Conservation (phyloP, 2,329 filamentous ascomycete species). For the Allantophomopsis lycopodina region DNA sequence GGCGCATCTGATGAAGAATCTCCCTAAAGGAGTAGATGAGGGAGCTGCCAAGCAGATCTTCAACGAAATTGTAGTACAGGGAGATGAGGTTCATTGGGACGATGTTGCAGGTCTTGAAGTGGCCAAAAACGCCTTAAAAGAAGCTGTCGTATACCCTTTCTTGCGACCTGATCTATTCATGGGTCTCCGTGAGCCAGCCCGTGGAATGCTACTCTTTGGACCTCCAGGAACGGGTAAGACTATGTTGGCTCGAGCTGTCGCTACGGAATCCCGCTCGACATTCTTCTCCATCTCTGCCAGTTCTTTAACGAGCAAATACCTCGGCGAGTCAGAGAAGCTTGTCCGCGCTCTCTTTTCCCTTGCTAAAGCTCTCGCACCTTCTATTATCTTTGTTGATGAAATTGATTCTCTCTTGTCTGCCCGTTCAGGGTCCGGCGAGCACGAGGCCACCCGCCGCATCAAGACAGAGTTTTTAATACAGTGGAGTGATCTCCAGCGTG, state of each 20-base stretch:
- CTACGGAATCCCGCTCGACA: conserved; percentile 85
- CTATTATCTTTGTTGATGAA: conserved; percentile 97
- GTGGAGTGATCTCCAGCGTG: conserved; percentile 88
- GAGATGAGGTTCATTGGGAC: conserved; percentile 88
- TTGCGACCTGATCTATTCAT: conserved; percentile 90
- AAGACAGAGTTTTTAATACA: conserved; percentile 98
- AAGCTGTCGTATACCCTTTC: conserved; percentile 95
- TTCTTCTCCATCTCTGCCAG: conserved; percentile 97
- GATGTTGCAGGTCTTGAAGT: conserved; percentile 85
- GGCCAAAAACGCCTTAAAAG: conserved; percentile 84
- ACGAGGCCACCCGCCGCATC: conserved; percentile 84
- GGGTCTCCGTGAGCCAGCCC: conserved; percentile 82
- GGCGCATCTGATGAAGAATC: conserved; percentile 53
- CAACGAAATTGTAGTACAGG: conserved; percentile 89
- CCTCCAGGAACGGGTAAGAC: conserved; percentile 98
- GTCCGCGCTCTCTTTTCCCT: conserved; percentile 82
- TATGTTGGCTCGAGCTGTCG: conserved; percentile 89
- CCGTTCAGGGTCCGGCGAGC: conserved; percentile 69
- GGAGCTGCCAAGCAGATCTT: conserved; percentile 79
- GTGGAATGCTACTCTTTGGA: conserved; percentile 91
- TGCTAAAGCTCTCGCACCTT: conserved; percentile 80
- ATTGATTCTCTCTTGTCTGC: conserved; percentile 89
- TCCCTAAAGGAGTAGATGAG: conserved; percentile 73
- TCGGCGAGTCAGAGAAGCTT: conserved; percentile 93
- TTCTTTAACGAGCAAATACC: conserved; percentile 87